Base-by-base conservation (phyloP, 345 rosid species). In the Salix brachista region DNA sequence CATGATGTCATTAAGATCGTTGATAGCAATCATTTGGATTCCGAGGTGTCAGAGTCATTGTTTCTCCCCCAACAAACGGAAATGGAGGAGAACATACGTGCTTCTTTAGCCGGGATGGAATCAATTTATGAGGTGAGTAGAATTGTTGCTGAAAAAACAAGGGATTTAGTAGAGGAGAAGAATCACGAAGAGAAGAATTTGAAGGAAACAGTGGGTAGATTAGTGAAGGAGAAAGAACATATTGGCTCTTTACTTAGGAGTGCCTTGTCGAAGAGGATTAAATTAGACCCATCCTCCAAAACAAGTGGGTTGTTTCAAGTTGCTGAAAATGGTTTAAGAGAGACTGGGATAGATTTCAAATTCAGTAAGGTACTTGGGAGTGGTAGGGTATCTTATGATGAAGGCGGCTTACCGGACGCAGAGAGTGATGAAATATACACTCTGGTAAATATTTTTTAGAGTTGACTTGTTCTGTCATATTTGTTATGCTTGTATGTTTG, bases 61-160 rank as follows among this genome's bases (percentile, higher is more conserved):
- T 94, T 92, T 82, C 89, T 96, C 65, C 93, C 99, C 11, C 93
- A 87, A 80, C 92, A 90, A 80, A 93, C 89, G 1, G 97, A 90
- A 30, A 72, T 88, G 79, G 98, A 88, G 85, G 99, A 92, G 86
- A 94, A 90, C 72, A 79, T 94, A 30, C 93, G 94, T 56, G 98
- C 98, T 71, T 91, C 92, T 34, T 81, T 92, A 78, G 98, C 98
- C 2, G 99, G 98, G 77, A 87, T 88, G 98, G 98, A 94, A 71
- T 96, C 98, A 58, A 87, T 94, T 67, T 80, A 84, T 17, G 92
- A 92, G 82, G 80, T 96, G 68, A 81, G 87, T n/a, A 83, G 84
- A 81, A 85, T 91, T 68, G 87, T 91, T 76, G 81, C 83, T 78
- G 88, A 78, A 81, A 96, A 92, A 82, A 75, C 93, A 26, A 85